Percentiles rank a stretch among this genome's conserved stretches.
Conservation (phyloP, 306 rosid species). For the Trifolium repens region DNA sequence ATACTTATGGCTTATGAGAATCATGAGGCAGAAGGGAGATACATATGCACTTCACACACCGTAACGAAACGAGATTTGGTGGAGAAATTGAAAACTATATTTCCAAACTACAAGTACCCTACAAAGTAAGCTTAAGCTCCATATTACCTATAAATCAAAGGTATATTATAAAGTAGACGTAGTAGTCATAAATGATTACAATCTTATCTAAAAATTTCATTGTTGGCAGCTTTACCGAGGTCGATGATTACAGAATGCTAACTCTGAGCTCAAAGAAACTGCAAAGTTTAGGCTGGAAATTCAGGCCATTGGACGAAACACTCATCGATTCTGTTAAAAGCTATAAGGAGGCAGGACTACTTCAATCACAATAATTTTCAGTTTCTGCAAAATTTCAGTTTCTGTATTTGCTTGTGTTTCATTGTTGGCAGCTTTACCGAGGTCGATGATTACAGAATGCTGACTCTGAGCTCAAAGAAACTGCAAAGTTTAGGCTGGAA, state of each 20-base stretch:
- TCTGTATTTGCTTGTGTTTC: background rate
- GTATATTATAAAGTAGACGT: background rate
- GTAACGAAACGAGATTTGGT: conserved; percentile 49
- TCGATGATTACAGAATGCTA: conserved; percentile 15
- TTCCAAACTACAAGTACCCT: conserved; percentile 68
- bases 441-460: conserved; percentile 13
- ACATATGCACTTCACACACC: conserved; percentile 54
- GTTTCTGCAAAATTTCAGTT: too few relatives aligned
- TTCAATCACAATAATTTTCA: conserved; percentile 39
- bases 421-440: conserved; percentile 52
- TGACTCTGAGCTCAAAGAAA: conserved; percentile 53
- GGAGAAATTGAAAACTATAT: conserved; percentile 59
- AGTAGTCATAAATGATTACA: background rate
- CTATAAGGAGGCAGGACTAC: conserved; percentile 44
- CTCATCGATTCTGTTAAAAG: conserved; percentile 63
- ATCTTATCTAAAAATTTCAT: background rate
- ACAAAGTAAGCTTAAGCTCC: conserved; percentile 55
- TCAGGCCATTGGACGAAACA: conserved; percentile 63
- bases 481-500: conserved; percentile 67
- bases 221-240: conserved; percentile 53
- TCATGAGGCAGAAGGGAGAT: conserved; percentile 74
- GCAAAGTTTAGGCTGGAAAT: conserved; percentile 64
- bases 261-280: conserved; percentile 54
- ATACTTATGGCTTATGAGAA: conserved; percentile 69
- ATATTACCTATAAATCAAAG: conserved; percentile 15